Conservation (phyloP, 2,329 filamentous ascomycete species). For the Fusarium chaquense region DNA sequence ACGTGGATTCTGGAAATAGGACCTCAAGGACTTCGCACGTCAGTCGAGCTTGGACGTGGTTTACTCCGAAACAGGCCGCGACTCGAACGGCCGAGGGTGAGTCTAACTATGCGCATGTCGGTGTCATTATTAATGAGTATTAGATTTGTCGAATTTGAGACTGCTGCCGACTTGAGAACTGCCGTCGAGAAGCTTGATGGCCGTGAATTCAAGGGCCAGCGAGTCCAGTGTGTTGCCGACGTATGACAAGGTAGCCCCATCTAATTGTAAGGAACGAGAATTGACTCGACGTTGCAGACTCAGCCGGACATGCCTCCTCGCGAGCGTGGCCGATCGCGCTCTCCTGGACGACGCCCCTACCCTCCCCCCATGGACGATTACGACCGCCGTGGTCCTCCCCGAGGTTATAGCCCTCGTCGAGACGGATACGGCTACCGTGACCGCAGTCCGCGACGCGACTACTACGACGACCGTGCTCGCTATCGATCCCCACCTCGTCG, state of each 20-base stretch:
- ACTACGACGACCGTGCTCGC: conserved; percentile 85
- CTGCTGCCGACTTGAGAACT: conserved; percentile 85
- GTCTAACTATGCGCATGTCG: conserved; percentile 51
- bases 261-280: neutral
- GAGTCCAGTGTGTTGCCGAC: conserved; percentile 88
- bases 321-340: conserved; percentile 83
- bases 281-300: conserved; percentile 64
- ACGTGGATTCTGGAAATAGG: conserved; percentile 88
- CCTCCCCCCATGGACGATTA: conserved; percentile 81
- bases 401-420: conserved; percentile 86
- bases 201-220: conserved; percentile 90
- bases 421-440: conserved; percentile 83
- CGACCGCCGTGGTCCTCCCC: conserved; percentile 80
- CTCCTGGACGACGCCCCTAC: conserved; percentile 73
- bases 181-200: conserved; percentile 96
- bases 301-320: conserved; percentile 80
- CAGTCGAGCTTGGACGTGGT: conserved; percentile 97
- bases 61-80: conserved; percentile 83
- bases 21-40: conserved; percentile 99
- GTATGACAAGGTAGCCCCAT: conserved; percentile 60
- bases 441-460: conserved; percentile 85
- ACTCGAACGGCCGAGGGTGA: conserved; percentile 84
- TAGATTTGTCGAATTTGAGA: conserved; percentile 98
- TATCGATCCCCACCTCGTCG: conserved; percentile 85
- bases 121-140: conserved; percentile 23